Conservation (phyloP, 73 alveolate species). For the Paramecium sonneborni region DNA sequence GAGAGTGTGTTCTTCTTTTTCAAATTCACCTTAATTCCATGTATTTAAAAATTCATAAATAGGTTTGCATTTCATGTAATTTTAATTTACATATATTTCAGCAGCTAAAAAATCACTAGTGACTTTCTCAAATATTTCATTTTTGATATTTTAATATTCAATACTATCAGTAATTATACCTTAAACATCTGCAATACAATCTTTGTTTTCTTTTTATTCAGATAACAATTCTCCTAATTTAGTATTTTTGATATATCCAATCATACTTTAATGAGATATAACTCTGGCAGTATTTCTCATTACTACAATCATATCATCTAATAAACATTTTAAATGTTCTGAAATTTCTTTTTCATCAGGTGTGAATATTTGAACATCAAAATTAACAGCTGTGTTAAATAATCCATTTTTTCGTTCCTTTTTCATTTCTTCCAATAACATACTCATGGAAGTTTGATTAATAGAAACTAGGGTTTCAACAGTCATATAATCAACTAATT, state of each 20-base stretch:
- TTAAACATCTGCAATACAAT: constrained; percentile 67
- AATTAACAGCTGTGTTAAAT: constrained; percentile 73
- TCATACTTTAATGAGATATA: constrained; percentile 70
- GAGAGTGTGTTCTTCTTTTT: constrained; percentile 67
- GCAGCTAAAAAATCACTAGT: constrained; percentile 77
- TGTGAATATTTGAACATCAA: constrained; percentile 73
- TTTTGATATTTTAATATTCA: constrained; percentile 67
- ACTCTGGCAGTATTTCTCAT: constrained; percentile 74
- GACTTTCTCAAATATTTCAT: constrained; percentile 73
- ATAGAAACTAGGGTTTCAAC: constrained; percentile 91
- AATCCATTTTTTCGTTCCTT: constrained; percentile 77
- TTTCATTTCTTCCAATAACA: constrained; percentile 77
- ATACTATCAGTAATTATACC: constrained; percentile 75
- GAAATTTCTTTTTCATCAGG: constrained; percentile 87
- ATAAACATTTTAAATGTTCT: constrained; percentile 71
- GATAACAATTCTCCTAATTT: constrained; percentile 61
- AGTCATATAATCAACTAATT: constrained; percentile 96
- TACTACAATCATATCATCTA: constrained; percentile 76
- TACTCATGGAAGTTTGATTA: constrained; percentile 73
- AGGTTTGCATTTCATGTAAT: constrained; percentile 81
- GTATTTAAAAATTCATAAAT: constrained; percentile 75
- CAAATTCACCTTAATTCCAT: constrained; percentile 80
- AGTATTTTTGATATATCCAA: constrained; percentile 72
- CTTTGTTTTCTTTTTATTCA: constrained; percentile 44
- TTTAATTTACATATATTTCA: constrained; percentile 66